These are phyloP conservation scores for Candida ovalis DNA, from an alignment of 805 yeast species.

Conservation along the genomic window DNA sequence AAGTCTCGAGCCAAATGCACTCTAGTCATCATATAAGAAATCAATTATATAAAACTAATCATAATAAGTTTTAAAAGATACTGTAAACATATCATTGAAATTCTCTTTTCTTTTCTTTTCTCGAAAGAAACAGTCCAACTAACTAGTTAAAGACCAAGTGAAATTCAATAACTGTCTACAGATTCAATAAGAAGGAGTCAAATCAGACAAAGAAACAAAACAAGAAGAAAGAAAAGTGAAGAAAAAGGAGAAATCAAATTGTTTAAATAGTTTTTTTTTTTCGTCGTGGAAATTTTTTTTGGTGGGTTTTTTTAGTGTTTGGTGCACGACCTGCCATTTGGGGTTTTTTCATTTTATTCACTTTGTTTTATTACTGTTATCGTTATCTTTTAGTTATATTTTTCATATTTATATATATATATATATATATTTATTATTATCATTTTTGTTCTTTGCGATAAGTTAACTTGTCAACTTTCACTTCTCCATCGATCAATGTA, in stretches of 20 bases:
- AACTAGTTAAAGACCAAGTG: not conserved
- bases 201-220: not conserved
- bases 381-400: not conserved
- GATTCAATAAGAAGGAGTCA: too few species aligned
- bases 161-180: not conserved
- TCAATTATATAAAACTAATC: not conserved
- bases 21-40: constrained; percentile 74
- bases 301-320: not conserved
- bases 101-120: not conserved
- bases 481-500: constrained; percentile 74
- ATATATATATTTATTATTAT: not conserved
- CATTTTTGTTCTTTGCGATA: constrained; percentile 46
- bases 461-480: constrained; percentile 84
- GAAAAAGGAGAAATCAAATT: not conserved
- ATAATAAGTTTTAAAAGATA: not conserved
- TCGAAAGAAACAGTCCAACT: not conserved
- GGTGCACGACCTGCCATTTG: not conserved
- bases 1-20: constrained; percentile 99
- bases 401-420: not conserved
- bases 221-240: not conserved
- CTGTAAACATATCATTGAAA: not conserved
- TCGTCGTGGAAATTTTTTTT: not conserved
- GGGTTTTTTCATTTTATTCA: not conserved
- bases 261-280: constrained; percentile 1
- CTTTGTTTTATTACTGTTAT: too few species aligned